Evolutionary conservation across 805 yeast species (phyloP).

Genomic region (Schizosaccharomyces lindneri): DNA sequence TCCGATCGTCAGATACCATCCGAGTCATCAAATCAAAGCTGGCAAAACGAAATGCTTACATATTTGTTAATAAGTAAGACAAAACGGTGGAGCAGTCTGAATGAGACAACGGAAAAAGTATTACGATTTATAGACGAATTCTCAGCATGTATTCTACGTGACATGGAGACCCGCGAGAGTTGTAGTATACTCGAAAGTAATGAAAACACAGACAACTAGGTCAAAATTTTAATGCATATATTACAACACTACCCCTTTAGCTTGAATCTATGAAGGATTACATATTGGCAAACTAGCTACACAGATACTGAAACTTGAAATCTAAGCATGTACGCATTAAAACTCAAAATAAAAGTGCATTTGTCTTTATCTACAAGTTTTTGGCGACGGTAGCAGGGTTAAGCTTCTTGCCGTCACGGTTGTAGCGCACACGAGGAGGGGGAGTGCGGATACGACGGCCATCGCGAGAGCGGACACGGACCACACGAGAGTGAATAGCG

Average conservation of each 20-base stretch:
- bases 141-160: background rate
- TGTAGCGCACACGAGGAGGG: constrained; percentile 97
- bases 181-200: no score
- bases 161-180: background rate
- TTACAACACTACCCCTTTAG: background rate
- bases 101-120: background rate
- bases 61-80: background rate
- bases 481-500: constrained; percentile 99
- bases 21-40: no score
- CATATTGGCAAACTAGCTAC: background rate
- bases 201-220: background rate
- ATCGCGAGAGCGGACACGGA: constrained; percentile 97
- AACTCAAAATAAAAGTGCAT: background rate
- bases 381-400: constrained; percentile 10
- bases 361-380: background rate
- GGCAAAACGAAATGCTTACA: background rate
- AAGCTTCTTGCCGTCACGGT: constrained; percentile 73
- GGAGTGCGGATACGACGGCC: constrained; percentile 98
- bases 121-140: background rate
- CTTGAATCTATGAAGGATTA: background rate
- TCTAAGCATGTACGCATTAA: background rate
- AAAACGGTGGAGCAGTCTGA: background rate
- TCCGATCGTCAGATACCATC: no score
- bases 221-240: background rate
- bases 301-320: background rate